These are phyloP conservation scores for Megacollybia platyphylla DNA, from an alignment of 1,284 basidiomycete genomes.

Conservation along the genomic window DNA sequence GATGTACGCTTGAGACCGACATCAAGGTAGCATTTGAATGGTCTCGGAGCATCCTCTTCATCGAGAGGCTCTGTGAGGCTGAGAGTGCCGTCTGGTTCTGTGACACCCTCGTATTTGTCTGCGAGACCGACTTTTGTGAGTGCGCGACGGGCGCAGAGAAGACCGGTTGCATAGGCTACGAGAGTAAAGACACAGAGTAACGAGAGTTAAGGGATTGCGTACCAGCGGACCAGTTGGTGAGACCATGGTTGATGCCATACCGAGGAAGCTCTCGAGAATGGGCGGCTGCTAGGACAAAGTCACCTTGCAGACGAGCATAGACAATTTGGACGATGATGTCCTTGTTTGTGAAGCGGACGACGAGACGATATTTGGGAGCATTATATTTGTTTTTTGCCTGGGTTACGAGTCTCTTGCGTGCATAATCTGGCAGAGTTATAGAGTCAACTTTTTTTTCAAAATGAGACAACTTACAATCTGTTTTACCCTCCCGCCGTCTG, in stretches of 20 bases:
- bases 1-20: constrained; percentile 98
- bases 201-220: constrained; percentile 8
- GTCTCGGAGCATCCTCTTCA: constrained; percentile 90
- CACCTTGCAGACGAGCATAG: constrained; percentile 96
- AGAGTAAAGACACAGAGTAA: constrained; percentile 3
- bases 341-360: constrained; percentile 96
- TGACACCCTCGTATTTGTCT: constrained; percentile 96
- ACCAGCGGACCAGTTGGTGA: constrained; percentile 98
- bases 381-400: constrained; percentile 99
- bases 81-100: constrained; percentile 86
- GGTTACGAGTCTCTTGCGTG: constrained; percentile 88
- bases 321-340: constrained; percentile 89
- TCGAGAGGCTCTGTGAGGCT: constrained; percentile 74
- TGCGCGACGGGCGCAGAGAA: constrained; percentile 91
- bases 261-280: constrained; percentile 86
- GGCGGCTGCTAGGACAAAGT: constrained; percentile 85
- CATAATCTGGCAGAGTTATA: constrained; percentile 59
- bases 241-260: constrained; percentile 97
- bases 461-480: constrained; percentile 62
- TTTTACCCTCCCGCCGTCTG: constrained; percentile 93
- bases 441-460: not conserved
- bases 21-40: constrained; percentile 98
- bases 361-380: constrained; percentile 95
- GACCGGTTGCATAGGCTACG: constrained; percentile 92
- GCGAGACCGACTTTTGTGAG: constrained; percentile 92